Percentiles rank a stretch among this genome's conserved stretches.
These are phyloP conservation scores for Fragaria ananassa DNA, from an alignment of 306 rosid species.

Conservation along the genomic window DNA sequence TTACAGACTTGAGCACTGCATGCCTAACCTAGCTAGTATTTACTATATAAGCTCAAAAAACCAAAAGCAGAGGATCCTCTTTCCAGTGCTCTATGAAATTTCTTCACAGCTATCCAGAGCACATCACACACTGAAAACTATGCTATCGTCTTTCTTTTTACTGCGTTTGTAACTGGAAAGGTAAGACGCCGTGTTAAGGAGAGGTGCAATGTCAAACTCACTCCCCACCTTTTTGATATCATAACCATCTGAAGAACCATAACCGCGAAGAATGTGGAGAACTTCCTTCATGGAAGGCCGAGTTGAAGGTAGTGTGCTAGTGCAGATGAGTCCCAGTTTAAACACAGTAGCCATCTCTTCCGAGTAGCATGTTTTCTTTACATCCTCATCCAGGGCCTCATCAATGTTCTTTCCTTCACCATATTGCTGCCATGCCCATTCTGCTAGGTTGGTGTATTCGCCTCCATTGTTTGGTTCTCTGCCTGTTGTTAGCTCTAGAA, in stretches of 20 bases:
- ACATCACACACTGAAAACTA: conserved; percentile 24
- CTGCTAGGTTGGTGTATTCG: conserved; percentile 57
- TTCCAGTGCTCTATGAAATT: too few relatives aligned
- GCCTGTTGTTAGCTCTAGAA: conserved; percentile 76
- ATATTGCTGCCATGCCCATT: conserved; percentile 65
- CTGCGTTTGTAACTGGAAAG: conserved; percentile 53
- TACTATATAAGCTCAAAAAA: not conserved
- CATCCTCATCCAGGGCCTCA: conserved; percentile 54
- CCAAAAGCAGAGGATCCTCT: not conserved
- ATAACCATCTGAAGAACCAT: conserved; percentile 29
- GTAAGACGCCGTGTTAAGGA: conserved; percentile 46
- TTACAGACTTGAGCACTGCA: not conserved
- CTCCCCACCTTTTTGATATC: conserved; percentile 31
- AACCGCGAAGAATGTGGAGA: conserved; percentile 55
- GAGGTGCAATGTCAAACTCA: conserved; percentile 55
- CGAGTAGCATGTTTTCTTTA: conserved; percentile 41
- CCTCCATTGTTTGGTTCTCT: conserved; percentile 50
- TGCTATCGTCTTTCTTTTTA: conserved; percentile 27
- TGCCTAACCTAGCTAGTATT: not conserved
- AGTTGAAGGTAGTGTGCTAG: conserved; percentile 51
- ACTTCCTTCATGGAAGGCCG: conserved; percentile 73
- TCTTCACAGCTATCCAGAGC: not conserved
- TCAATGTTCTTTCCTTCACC: conserved; percentile 46
- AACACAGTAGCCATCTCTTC: conserved; percentile 58
- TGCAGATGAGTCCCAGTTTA: conserved; percentile 76